phyloP scores from a whole-genome alignment of 768 basidiomycete species.

The Boletus edulis region DNA sequence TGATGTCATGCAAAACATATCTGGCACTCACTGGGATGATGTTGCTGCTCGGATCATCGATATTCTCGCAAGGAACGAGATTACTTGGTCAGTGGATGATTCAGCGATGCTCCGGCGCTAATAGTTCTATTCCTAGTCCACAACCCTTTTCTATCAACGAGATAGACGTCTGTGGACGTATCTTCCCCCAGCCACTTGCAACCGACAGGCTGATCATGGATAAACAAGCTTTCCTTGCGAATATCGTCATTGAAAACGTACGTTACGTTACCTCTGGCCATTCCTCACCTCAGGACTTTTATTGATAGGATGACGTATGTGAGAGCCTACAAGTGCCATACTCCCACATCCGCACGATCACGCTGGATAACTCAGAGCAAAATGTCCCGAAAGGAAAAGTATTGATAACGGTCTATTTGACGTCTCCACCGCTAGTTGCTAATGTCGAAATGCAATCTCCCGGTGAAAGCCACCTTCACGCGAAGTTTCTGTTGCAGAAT shows the following conservation, averaged over 20 bases:
- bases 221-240: slow-evolving; percentile 47
- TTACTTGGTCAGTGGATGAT: slow-evolving; percentile 44
- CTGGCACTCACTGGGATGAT: slow-evolving; percentile 51
- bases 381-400: slow-evolving; percentile 15
- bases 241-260: slow-evolving; percentile 35
- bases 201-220: slow-evolving; percentile 54
- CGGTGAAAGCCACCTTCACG: slow-evolving; percentile 18
- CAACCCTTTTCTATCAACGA: slow-evolving; percentile 52
- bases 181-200: slow-evolving; percentile 35
- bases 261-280: neutral
- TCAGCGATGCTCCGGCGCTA: neutral
- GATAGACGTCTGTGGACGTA: slow-evolving; percentile 36
- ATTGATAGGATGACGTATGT: slow-evolving; percentile 42
- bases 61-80: slow-evolving; percentile 42
- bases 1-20: slow-evolving; percentile 39
- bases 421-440: slow-evolving; percentile 40
- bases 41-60: slow-evolving; percentile 47
- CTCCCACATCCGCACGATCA: slow-evolving; percentile 26
- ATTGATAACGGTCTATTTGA: slow-evolving; percentile 31
- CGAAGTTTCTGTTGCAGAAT: slow-evolving; percentile 40
- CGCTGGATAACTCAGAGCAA: slow-evolving; percentile 24
- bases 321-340: slow-evolving; percentile 53
- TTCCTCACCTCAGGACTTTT: slow-evolving; percentile 3
- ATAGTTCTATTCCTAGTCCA: slow-evolving; percentile 40
- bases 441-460: slow-evolving; percentile 22